Evolutionary conservation across 176 grass and related monocot genomes (phyloP).

Genomic region (Phyllostachys edulis): DNA sequence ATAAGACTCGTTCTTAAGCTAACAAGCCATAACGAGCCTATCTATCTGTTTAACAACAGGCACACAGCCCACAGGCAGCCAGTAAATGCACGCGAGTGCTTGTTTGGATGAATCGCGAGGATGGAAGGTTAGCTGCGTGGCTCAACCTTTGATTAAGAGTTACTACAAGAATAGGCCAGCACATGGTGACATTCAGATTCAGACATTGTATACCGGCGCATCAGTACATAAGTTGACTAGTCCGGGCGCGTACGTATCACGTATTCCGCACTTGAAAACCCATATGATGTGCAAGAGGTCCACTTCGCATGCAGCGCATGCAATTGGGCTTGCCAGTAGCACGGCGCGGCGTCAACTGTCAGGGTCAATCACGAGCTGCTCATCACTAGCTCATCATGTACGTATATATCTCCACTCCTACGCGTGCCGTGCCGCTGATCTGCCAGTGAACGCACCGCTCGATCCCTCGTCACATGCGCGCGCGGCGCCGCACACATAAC

Average conservation of each 20-base stretch:
- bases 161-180: too few species aligned
- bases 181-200: background rate
- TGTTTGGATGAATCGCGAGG: too few species aligned
- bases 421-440: background rate
- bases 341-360: constrained; percentile 27
- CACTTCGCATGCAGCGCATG: constrained; percentile 10
- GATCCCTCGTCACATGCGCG: background rate
- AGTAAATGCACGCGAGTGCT: too few species aligned
- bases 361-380: constrained; percentile 10
- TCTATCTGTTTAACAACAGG: too few species aligned
- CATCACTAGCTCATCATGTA: background rate
- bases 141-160: background rate
- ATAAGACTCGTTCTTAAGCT: too few species aligned
- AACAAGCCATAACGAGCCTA: too few species aligned
- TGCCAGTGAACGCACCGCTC: background rate
- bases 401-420: background rate
- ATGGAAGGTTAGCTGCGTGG: too few species aligned
- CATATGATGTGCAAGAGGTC: background rate
- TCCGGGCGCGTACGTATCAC: background rate
- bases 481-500: background rate
- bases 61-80: too few species aligned
- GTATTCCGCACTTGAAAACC: background rate
- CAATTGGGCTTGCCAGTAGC: background rate
- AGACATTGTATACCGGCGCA: background rate
- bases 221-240: background rate